phyloP scores from a whole-genome alignment of 139 green algal genomes.

The Astrephomene gubernaculifera region DNA sequence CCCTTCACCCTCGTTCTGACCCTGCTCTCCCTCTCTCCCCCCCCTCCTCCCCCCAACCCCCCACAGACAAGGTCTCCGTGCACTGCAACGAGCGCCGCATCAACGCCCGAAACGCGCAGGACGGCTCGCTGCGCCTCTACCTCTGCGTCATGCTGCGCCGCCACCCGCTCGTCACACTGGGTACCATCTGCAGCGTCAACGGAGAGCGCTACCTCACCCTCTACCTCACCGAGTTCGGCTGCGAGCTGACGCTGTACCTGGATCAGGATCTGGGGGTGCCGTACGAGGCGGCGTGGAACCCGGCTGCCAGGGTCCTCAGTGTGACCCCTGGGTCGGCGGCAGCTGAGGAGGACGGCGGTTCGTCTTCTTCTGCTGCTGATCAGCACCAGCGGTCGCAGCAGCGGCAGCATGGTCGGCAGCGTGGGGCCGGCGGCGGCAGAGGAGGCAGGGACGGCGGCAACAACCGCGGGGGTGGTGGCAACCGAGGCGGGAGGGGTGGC shows the following conservation, averaged over 20 bases:
- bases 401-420: neutral
- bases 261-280: slow-evolving; percentile 46
- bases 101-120: slow-evolving; percentile 67
- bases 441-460: neutral
- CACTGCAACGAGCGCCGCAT: slow-evolving; percentile 85
- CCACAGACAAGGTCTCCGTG: slow-evolving; percentile 58
- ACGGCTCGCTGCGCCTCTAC: slow-evolving; percentile 81
- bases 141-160: slow-evolving; percentile 80
- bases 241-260: slow-evolving; percentile 20
- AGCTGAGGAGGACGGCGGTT: neutral
- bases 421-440: neutral
- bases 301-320: slow-evolving; percentile 31
- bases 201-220: slow-evolving; percentile 80
- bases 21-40: neutral
- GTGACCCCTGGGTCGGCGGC: slow-evolving; percentile 4
- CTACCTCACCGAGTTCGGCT: slow-evolving; percentile 82
- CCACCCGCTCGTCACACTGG: slow-evolving; percentile 54
- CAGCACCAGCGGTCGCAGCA: slow-evolving; percentile 24
- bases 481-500: neutral
- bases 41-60: neutral
- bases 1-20: neutral
- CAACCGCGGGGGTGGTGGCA: neutral
- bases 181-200: slow-evolving; percentile 58
- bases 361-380: too few relatives aligned
- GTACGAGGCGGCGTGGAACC: slow-evolving; percentile 11